phyloP scores from a whole-genome alignment of 805 yeast genomes.

The Sungouiella blattae region DNA sequence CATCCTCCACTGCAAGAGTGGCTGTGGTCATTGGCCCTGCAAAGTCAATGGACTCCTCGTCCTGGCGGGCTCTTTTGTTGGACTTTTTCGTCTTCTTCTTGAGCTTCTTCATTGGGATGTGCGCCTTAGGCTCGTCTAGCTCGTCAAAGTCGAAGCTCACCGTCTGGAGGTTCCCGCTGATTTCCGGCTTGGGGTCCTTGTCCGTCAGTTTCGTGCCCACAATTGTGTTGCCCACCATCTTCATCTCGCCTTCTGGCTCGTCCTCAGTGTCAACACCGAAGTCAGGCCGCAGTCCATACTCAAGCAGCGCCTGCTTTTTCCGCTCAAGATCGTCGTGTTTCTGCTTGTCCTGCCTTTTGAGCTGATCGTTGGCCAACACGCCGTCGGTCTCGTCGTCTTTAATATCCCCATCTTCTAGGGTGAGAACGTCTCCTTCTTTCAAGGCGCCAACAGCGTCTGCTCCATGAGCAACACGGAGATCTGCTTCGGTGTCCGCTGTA shows the following conservation, averaged over 20 bases:
- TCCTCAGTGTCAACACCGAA: slow-evolving; percentile 3
- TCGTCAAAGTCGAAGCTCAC: slow-evolving; percentile 7
- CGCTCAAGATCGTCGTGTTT: slow-evolving; percentile 26
- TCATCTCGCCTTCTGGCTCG: slow-evolving; percentile 9
- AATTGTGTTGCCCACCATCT: slow-evolving; percentile 1
- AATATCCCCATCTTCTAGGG: slow-evolving; percentile 50
- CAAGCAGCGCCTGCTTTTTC: slow-evolving; percentile 10
- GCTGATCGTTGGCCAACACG: slow-evolving; percentile 39
- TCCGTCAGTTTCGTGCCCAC: too few relatives aligned
- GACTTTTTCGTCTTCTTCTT: slow-evolving; percentile 33
- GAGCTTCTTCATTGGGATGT: slow-evolving; percentile 39
- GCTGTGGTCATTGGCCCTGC: slow-evolving; percentile 23
- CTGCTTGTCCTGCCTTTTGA: slow-evolving; percentile 22
- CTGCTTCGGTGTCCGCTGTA: slow-evolving; percentile 25
- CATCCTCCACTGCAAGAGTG: slow-evolving; percentile 21
- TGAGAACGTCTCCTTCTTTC: slow-evolving; percentile 47
- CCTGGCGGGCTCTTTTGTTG: slow-evolving; percentile 19
- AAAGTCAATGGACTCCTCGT: slow-evolving; percentile 25
- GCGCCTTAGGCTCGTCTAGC: slow-evolving; percentile 14
- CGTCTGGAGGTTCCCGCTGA: background rate
- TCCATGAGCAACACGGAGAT: slow-evolving; percentile 45
- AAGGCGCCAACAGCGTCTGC: slow-evolving; percentile 35
- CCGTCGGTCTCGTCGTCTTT: slow-evolving; percentile 29
- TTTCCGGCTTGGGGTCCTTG: background rate
- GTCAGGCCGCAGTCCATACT: slow-evolving; percentile 3